Conservation (phyloP, 352 stramenopile species). For the Phytophthora aleatoria region DNA sequence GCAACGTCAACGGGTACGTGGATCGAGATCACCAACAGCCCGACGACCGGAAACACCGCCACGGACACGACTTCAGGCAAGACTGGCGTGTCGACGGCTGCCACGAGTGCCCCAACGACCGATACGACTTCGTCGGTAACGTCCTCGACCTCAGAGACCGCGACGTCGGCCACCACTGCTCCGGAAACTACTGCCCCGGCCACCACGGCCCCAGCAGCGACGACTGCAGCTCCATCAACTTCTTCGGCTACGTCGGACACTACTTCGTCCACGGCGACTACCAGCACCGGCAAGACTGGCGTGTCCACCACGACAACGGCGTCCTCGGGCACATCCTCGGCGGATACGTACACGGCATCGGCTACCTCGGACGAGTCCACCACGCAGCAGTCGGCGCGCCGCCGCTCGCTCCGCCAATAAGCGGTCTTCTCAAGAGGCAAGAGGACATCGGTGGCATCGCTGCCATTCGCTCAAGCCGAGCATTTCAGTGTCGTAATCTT, state of each 20-base stretch:
- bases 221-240: slow-evolving; percentile 2
- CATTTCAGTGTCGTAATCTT: background rate
- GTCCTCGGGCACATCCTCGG: slow-evolving; percentile 18
- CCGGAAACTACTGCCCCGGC: slow-evolving; percentile 5
- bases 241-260: slow-evolving; percentile 3
- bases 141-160: slow-evolving; percentile 5
- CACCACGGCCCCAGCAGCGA: slow-evolving; percentile 4
- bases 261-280: slow-evolving; percentile 4
- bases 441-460: background rate
- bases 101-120: slow-evolving; percentile 1
- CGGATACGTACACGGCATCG: slow-evolving; percentile 17
- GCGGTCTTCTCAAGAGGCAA: slow-evolving; percentile 1
- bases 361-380: slow-evolving; percentile 22
- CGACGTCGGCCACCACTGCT: slow-evolving; percentile 4
- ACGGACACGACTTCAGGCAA: slow-evolving; percentile 11
- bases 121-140: background rate
- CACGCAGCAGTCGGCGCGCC: slow-evolving; percentile 21
- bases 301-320: slow-evolving; percentile 5
- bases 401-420: slow-evolving; percentile 28
- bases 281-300: slow-evolving; percentile 12
- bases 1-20: slow-evolving; percentile 18
- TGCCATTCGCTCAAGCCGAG: background rate
- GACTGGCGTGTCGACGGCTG: slow-evolving; percentile 17
- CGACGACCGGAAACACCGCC: slow-evolving; percentile 16
- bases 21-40: slow-evolving; percentile 32